Base-by-base conservation (phyloP, 1,139 yeast species). In the Geotrichum macrosporum region DNA sequence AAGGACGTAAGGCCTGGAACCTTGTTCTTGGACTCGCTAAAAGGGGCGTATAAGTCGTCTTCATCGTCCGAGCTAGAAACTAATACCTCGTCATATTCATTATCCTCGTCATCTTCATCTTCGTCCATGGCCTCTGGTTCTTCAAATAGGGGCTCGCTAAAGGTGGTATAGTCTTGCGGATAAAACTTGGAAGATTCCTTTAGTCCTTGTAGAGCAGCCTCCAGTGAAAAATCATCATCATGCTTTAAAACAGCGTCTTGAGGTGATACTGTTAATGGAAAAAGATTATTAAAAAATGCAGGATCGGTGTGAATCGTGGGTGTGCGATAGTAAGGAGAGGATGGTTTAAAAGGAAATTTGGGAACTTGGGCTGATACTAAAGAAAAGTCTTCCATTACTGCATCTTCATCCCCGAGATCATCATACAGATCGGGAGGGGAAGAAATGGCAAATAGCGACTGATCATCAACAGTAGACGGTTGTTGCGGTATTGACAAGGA, bases 71-170 rank as follows among this genome's bases (percentile, higher is more conserved):
- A 35, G 19, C 34, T 34, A 10, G 44, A 41, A 33, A 36, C 20
- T 9, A 41, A 12, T 1, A 33, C 32, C 21, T 40, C 44, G 22
- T 54, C 53, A n/a, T 63, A 67, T 13, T 66, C 65, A 36, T 62
- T 61, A 41, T 66, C 70, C n/a, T 59, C 63, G 29, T 59, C 62
- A 22, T 57, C 62, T 27, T 57, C 60, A 34, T 55, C 59, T 20
- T 54, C 60, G 26, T 53, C 59, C 49, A 51, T 47, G 31, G 55
- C 56, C 43, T 58, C 63, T 4, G 60, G 57, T 18, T 50, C 46
- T 31, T 57, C 60, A 41, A 34, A 34, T 12, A 34, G 22, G 20
- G 12, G 37, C 37, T 18, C 13, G 10, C 21, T 10, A 24, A 24
- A 20, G 22, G 10, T 34, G 3, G 24, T 20, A 13, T 10, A 34